phyloP scores from a whole-genome alignment of 805 yeast genomes.

The Hanseniaspora occidentalis region DNA sequence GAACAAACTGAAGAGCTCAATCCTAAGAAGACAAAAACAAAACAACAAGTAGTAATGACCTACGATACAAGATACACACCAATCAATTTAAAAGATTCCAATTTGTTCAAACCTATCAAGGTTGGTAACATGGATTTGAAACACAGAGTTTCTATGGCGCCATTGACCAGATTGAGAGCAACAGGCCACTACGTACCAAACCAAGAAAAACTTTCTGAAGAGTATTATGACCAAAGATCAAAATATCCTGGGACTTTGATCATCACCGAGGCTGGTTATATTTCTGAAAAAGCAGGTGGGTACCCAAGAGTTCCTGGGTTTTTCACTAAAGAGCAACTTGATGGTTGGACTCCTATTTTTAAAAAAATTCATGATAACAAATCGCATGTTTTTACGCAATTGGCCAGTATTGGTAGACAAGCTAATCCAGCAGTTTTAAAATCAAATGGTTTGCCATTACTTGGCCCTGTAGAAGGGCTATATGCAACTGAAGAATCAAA shows the following conservation, averaged over 20 bases:
- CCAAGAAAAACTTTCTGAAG: conserved; percentile 30
- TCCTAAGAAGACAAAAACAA: neutral
- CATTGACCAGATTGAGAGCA: conserved; percentile 34
- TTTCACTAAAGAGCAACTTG: conserved; percentile 33
- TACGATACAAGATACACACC: conserved; percentile 16
- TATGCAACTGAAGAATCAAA: conserved; percentile 28
- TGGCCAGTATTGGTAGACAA: conserved; percentile 38
- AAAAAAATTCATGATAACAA: conserved; percentile 39
- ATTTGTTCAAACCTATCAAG: conserved; percentile 32
- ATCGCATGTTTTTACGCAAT: conserved; percentile 34
- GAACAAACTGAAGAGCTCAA: no score
- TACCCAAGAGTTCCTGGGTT: conserved; percentile 38
- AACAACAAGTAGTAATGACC: neutral
- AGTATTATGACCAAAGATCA: conserved; percentile 48
- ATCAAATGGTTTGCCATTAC: conserved; percentile 24
- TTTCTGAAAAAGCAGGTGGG: conserved; percentile 31
- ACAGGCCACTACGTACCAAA: conserved; percentile 29
- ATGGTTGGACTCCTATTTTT: conserved; percentile 37
- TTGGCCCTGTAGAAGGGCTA: conserved; percentile 19
- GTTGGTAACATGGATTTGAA: conserved; percentile 21
- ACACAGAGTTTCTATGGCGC: conserved; percentile 31
- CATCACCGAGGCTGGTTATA: conserved; percentile 47
- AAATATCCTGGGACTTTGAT: conserved; percentile 43
- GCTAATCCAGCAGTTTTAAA: conserved; percentile 27
- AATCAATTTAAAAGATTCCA: conserved; percentile 22